Conservation (phyloP, 768 basidiomycete species). For the Tylopilus intermedius region DNA sequence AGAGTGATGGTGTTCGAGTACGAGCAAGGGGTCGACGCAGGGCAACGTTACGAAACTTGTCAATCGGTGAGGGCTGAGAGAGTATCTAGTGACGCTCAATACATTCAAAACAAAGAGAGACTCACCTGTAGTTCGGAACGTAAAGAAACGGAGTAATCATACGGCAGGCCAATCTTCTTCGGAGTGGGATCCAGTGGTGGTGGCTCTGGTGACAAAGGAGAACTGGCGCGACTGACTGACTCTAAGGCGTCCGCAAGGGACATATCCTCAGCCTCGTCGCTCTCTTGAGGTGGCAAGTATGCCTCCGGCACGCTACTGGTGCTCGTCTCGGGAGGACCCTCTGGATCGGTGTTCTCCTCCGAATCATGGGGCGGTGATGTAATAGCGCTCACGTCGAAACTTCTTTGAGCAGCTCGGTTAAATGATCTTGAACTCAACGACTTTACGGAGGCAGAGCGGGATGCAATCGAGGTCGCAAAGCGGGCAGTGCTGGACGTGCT, state of each 20-base stretch:
- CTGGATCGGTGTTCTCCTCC: conserved; percentile 34
- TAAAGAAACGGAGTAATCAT: conserved; percentile 56
- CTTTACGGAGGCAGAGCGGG: conserved; percentile 34
- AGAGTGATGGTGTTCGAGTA: conserved; percentile 62
- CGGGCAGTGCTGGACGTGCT: conserved; percentile 46
- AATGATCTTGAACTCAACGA: conserved; percentile 35
- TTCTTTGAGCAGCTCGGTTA: conserved; percentile 35
- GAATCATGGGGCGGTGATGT: conserved; percentile 43
- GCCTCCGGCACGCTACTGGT: conserved; percentile 50
- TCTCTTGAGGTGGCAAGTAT: conserved; percentile 47
- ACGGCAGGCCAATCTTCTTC: conserved; percentile 43
- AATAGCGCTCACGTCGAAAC: conserved; percentile 59
- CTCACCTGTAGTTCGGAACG: conserved; percentile 58
- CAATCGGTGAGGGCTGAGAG: conserved; percentile 55
- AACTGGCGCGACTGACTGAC: conserved; percentile 51
- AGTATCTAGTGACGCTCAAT: background rate
- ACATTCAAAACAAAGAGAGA: conserved; percentile 2
- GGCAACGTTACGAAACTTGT: conserved; percentile 61
- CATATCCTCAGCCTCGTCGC: conserved; percentile 38
- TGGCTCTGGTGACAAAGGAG: conserved; percentile 39
- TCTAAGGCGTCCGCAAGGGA: conserved; percentile 57
- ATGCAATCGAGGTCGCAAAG: conserved; percentile 50
- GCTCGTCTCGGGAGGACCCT: conserved; percentile 38
- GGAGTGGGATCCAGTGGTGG: conserved; percentile 37
- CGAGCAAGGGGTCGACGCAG: conserved; percentile 48